phyloP scores from a whole-genome alignment of 768 basidiomycete genomes.

The Podaxis sp. region DNA sequence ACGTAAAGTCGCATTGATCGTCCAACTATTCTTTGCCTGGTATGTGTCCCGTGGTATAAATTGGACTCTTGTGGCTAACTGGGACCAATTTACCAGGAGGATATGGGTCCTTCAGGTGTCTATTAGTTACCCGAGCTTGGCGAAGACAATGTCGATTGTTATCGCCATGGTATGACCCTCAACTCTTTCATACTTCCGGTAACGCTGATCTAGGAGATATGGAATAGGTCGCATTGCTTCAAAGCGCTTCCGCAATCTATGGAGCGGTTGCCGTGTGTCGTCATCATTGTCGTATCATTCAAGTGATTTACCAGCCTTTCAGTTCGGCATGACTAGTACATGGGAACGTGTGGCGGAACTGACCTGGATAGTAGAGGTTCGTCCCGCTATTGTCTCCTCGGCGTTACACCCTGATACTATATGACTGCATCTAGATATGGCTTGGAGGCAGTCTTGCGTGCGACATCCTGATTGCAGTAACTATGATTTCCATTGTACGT shows the following conservation, averaged over 20 bases:
- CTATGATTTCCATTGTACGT: slow-evolving; percentile 13
- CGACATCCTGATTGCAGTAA: slow-evolving; percentile 11
- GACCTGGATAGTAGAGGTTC: neutral
- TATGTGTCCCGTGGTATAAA: neutral
- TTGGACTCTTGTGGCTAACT: neutral
- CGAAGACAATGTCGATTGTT: neutral
- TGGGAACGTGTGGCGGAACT: slow-evolving; percentile 5
- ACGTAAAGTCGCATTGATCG: slow-evolving; percentile 1
- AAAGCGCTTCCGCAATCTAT: slow-evolving; percentile 2
- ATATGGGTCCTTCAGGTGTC: slow-evolving; percentile 8
- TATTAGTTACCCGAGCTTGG: neutral
- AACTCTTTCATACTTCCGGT: neutral
- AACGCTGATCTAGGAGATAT: neutral
- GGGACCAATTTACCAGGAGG: neutral
- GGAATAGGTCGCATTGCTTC: neutral
- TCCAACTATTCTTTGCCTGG: slow-evolving; percentile 13
- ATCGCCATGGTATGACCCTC: slow-evolving; percentile 7
- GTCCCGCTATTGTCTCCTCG: neutral
- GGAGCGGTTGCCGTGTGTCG: neutral
- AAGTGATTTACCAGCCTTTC: neutral
- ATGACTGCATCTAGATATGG: slow-evolving; percentile 5
- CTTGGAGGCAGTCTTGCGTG: slow-evolving; percentile 10
- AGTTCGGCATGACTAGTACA: slow-evolving; percentile 1
- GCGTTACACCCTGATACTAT: neutral
- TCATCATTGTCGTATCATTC: neutral